A percentile compares a stretch with the other conserved stretches of the same genome.
phyloP scores from a whole-genome alignment of 2,329 filamentous ascomycete genomes.

The Colletotrichum sublineola region DNA sequence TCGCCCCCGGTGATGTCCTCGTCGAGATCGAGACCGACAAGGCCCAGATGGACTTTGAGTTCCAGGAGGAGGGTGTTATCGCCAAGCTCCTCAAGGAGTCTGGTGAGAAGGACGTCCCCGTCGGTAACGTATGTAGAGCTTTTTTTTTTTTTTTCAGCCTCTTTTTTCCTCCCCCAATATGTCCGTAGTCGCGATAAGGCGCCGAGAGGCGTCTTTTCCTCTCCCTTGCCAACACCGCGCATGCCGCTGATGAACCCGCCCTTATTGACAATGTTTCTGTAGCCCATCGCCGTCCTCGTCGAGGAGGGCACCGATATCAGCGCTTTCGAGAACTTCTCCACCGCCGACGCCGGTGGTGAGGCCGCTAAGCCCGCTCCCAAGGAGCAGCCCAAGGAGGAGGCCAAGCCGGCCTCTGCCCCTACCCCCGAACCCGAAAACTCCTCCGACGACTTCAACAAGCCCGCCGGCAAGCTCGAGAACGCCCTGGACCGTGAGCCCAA shows the following conservation, averaged over 20 bases:
- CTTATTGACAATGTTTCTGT: conserved; percentile 36
- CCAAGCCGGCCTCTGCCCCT: conserved; percentile 69
- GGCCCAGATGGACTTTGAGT: conserved; percentile 99
- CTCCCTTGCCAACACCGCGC: conserved; percentile 37
- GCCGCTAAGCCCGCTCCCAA: conserved; percentile 74
- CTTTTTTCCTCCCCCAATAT: conserved; percentile 11
- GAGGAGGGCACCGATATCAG: conserved; percentile 90
- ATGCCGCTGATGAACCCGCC: background rate
- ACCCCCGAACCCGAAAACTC: conserved; percentile 66
- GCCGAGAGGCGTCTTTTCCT: background rate
- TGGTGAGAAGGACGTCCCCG: conserved; percentile 92
- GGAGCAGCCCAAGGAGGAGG: conserved; percentile 74
- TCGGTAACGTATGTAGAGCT: conserved; percentile 84
- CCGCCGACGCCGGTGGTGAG: conserved; percentile 92
- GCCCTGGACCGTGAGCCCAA: conserved; percentile 85
- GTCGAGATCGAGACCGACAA: conserved; percentile 99
- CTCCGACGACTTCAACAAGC: conserved; percentile 65
- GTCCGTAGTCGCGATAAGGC: conserved; percentile 16
- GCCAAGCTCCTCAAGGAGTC: conserved; percentile 94
- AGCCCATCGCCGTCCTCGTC: conserved; percentile 97
- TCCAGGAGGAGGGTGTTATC: conserved; percentile 96
- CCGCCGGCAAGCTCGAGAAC: conserved; percentile 84
- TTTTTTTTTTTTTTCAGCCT: conserved; percentile 19
- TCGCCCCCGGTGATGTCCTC: conserved; percentile 92
- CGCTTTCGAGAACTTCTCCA: conserved; percentile 88